Conservation (phyloP, 2,329 filamentous ascomycete genomes). For the Claviceps cyperi region DNA sequence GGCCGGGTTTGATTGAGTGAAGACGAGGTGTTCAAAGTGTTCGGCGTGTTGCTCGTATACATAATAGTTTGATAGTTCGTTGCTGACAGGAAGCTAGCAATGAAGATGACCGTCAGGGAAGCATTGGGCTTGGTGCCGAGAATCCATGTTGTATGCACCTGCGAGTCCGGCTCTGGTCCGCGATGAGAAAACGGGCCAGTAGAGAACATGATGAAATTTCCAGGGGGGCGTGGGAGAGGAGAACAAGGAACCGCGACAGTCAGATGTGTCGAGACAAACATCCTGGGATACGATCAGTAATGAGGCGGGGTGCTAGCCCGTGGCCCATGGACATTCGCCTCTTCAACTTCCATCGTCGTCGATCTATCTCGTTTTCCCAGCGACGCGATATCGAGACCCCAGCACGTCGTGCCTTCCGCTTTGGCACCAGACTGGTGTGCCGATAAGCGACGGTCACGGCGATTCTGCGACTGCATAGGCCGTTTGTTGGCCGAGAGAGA, state of each 20-base stretch:
- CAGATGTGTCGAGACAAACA: not conserved
- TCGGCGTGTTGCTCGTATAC: not conserved
- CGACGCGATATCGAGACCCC: not conserved
- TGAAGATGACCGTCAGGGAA: not conserved
- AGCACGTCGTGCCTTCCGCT: not conserved
- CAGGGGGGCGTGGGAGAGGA: not conserved
- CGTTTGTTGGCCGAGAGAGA: not conserved
- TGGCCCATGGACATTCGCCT: not conserved
- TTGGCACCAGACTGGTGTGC: not conserved
- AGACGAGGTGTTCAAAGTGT: not conserved
- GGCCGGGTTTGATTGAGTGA: not conserved
- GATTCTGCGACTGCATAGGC: not conserved
- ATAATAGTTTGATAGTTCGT: not conserved
- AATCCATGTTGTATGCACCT: constrained; percentile 1
- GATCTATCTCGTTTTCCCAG: too few relatives aligned
- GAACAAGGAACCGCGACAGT: not conserved
- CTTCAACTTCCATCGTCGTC: not conserved
- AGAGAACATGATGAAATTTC: not conserved
- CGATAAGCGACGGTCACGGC: not conserved
- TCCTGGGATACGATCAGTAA: not conserved
- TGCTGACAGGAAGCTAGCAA: not conserved
- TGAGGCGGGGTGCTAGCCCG: not conserved
- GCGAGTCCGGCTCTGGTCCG: not conserved
- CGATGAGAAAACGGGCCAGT: not conserved
- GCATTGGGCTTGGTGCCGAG: not conserved